These are phyloP conservation scores for Acer yangbiense DNA, from an alignment of 345 rosid species.

Conservation along the genomic window DNA sequence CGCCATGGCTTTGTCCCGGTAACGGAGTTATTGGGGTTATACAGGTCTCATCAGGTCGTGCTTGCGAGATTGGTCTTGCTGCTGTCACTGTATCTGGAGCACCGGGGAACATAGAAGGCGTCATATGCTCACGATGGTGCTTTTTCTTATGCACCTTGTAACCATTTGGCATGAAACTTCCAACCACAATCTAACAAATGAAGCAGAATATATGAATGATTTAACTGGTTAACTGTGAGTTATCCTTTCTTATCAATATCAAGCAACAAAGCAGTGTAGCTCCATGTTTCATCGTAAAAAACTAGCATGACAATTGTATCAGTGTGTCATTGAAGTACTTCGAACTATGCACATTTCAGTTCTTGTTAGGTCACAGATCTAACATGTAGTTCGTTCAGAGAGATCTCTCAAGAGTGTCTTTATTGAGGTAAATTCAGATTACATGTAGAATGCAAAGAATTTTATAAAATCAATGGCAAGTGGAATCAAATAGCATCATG, in stretches of 20 bases:
- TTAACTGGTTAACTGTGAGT: not conserved
- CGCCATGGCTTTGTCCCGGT: conserved; percentile 21
- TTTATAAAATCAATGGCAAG: not conserved
- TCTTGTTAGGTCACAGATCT: not conserved
- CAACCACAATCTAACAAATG: conserved; percentile 53
- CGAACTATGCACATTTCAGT: not conserved
- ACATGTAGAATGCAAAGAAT: not conserved
- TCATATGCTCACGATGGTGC: conserved; percentile 21
- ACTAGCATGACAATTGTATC: not conserved
- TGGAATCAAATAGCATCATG: not conserved
- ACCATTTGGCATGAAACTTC: conserved; percentile 56
- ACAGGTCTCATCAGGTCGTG: conserved; percentile 30
- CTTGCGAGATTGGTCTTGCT: conserved; percentile 36
- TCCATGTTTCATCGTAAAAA: not conserved
- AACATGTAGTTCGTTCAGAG: not conserved
- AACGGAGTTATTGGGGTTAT: conserved; percentile 10
- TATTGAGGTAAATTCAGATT: not conserved
- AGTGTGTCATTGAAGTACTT: not conserved
- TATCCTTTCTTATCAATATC: not conserved
- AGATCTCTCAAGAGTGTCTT: no score
- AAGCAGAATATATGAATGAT: not conserved
- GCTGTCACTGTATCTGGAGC: conserved; percentile 24
- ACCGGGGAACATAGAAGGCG: conserved; percentile 11
- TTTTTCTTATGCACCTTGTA: conserved; percentile 34
- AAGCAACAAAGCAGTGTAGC: not conserved